phyloP scores from a whole-genome alignment of 805 yeast genomes.

The Starmerella bacillaris region DNA sequence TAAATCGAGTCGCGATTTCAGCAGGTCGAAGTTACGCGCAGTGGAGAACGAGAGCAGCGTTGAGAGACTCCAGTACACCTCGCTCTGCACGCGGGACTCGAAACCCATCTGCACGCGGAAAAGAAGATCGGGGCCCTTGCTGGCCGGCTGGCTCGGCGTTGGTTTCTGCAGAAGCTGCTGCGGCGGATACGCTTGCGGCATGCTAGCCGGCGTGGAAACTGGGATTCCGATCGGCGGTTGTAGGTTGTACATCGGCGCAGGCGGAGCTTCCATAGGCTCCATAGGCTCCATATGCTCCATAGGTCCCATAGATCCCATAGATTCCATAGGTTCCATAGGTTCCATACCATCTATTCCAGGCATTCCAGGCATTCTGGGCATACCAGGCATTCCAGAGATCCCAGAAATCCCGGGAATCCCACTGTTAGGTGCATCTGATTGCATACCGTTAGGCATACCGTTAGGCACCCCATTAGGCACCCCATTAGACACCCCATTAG shows the following conservation, averaged over 20 bases:
- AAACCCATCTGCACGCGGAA: conserved; percentile 56
- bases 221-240: conserved; percentile 21
- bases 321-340: no score
- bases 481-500: no score
- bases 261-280: neutral
- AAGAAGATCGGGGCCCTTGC: conserved; percentile 43
- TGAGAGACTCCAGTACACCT: conserved; percentile 53
- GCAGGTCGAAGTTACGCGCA: conserved; percentile 12
- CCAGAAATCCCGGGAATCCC: no score
- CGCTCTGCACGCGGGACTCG: conserved; percentile 43
- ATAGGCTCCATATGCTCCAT: neutral
- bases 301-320: no score
- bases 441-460: no score
- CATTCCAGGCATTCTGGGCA: no score
- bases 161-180: conserved; percentile 15
- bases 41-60: conserved; percentile 31
- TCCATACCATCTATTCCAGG: no score
- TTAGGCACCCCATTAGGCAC: no score
- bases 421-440: no score
- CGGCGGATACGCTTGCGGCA: conserved; percentile 20
- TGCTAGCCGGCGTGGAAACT: conserved; percentile 22
- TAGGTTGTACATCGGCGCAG: conserved; percentile 15
- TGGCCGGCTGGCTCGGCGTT: conserved; percentile 19
- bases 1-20: conserved; percentile 9
- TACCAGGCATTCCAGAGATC: no score